These are phyloP conservation scores for Endothia cerciana DNA, from an alignment of 2,329 filamentous ascomycete genomes.

Conservation along the genomic window DNA sequence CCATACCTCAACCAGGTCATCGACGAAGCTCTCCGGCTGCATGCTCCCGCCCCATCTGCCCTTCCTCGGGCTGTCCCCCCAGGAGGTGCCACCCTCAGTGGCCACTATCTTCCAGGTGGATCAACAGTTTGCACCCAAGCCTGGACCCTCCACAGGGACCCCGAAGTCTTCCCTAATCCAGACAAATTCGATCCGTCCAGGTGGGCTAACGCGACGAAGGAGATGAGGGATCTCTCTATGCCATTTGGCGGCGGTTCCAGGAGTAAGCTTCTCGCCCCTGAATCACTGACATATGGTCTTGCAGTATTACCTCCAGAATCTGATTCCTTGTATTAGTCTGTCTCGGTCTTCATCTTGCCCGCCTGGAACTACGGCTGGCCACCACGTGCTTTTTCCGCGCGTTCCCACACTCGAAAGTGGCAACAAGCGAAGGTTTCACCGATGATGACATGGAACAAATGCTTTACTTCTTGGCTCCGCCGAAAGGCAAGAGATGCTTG, in stretches of 20 bases:
- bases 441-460: constrained; percentile 38
- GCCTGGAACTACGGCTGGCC: constrained; percentile 55
- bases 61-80: constrained; percentile 47
- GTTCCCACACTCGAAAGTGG: constrained; percentile 37
- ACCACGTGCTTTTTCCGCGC: constrained; percentile 51
- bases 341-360: constrained; percentile 58
- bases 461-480: constrained; percentile 37
- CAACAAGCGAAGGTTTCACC: constrained; percentile 35
- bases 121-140: constrained; percentile 46
- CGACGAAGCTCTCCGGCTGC: constrained; percentile 50
- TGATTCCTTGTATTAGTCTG: constrained; percentile 48
- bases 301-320: constrained; percentile 46
- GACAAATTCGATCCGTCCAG: constrained; percentile 41
- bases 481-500: constrained; percentile 37
- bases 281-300: not conserved
- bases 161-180: constrained; percentile 45
- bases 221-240: constrained; percentile 36
- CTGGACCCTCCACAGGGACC: constrained; percentile 52
- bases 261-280: constrained; percentile 29
- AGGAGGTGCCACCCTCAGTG: constrained; percentile 44
- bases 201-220: constrained; percentile 41
- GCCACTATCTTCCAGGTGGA: constrained; percentile 45
- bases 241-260: constrained; percentile 38
- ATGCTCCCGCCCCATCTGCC: constrained; percentile 43
- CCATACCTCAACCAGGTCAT: constrained; percentile 48